Percentiles rank a stretch among this genome's conserved stretches.
Conservation (phyloP, 192 early-diverging fungal genomes). For the Backusella luteola region DNA sequence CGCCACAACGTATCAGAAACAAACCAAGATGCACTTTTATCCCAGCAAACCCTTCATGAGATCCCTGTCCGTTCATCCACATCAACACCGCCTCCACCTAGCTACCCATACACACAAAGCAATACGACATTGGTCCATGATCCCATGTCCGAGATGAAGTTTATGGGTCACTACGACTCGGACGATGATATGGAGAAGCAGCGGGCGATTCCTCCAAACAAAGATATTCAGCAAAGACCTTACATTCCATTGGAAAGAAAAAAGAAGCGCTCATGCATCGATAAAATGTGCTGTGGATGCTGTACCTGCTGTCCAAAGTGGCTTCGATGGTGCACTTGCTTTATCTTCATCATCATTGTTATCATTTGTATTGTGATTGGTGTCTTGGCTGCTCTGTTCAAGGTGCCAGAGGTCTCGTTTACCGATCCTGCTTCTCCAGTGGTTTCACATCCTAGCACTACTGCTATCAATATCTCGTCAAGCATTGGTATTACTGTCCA, state of each 20-base stretch:
- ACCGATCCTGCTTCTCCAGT: constrained; percentile 10
- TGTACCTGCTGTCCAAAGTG: constrained; percentile 35
- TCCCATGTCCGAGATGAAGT: constrained; percentile 14
- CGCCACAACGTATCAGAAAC: not conserved
- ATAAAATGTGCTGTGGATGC: constrained; percentile 32
- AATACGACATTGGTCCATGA: not conserved
- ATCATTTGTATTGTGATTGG: constrained; percentile 37
- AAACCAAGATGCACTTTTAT: not conserved
- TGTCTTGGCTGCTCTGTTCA: constrained; percentile 43
- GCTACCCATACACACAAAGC: not conserved
- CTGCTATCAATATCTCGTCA: not conserved
- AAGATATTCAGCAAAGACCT: not conserved
- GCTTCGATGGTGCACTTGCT: constrained; percentile 43
- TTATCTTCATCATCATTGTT: constrained; percentile 40
- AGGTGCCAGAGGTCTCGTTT: constrained; percentile 37
- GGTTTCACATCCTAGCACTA: not conserved
- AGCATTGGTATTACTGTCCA: constrained; percentile 30
- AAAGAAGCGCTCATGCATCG: constrained; percentile 23
- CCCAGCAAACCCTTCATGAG: not conserved
- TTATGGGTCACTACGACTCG: constrained; percentile 9
- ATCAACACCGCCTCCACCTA: not conserved
- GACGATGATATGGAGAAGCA: constrained; percentile 15
- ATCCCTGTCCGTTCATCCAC: not conserved
- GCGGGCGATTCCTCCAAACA: not conserved
- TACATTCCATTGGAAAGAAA: not conserved